Percentiles rank a stretch among this genome's conserved stretches.
Evolutionary conservation across 75 land plant species (phyloP).

Genomic region (Gnetum montanum): DNA sequence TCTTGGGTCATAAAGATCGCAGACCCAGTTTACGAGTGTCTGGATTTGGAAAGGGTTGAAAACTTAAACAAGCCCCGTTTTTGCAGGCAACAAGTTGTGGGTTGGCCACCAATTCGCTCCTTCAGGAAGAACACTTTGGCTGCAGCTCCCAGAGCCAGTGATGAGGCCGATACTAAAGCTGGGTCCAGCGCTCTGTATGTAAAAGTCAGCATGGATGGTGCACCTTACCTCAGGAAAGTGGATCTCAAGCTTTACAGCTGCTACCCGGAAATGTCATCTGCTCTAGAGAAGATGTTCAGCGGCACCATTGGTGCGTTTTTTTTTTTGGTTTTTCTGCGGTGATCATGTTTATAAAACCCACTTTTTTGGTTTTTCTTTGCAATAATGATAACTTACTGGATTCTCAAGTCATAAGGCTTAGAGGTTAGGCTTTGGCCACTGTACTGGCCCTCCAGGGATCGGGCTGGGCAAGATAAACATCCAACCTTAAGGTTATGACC

Average conservation of each 20-base stretch:
- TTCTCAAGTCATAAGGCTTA: not conserved
- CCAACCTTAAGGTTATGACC: no score
- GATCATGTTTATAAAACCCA: not conserved
- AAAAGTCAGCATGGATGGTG: conserved; percentile 84
- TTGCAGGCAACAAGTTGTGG: conserved; percentile 68
- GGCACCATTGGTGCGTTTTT: conserved; percentile 47
- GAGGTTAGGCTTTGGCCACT: no score
- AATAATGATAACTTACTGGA: not conserved
- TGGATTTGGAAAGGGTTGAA: not conserved
- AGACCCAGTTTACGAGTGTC: no score
- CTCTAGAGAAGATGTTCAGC: conserved; percentile 74
- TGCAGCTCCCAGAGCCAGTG: conserved; percentile 29
- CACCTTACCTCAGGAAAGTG: conserved; percentile 66
- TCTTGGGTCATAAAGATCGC: no score
- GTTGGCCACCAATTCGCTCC: conserved; percentile 77
- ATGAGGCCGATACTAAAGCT: conserved; percentile 24
- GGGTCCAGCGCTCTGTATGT: conserved; percentile 41
- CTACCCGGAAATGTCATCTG: conserved; percentile 49
- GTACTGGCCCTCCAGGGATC: no score
- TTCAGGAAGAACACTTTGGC: conserved; percentile 67
- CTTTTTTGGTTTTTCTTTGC: not conserved
- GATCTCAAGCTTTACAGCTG: conserved; percentile 45
- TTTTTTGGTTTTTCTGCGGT: not conserved
- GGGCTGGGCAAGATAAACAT: no score
- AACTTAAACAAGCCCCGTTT: no score